Evolutionary conservation across 495 filamentous ascomycete genomes (phyloP), one percentile per base, ranked within the genome.

Genomic region (Parmelia sp.): DNA sequence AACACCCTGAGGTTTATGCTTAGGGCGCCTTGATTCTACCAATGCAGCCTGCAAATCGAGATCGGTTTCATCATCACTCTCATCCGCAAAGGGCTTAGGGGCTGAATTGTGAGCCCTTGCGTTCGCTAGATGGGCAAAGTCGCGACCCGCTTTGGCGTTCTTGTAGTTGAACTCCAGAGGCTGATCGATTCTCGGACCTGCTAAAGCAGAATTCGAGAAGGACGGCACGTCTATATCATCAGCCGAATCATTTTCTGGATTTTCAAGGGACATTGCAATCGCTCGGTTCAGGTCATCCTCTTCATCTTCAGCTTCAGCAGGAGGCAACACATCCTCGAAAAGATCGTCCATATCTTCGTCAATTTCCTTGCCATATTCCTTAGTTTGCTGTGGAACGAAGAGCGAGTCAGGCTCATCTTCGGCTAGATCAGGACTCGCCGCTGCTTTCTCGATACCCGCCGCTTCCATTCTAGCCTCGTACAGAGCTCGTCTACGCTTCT

Each of bases 221-320:
- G 35, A 49, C 17, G 47, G 51, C 19, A 59, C 5, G 14, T 42
- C 44, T 31, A 42, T 8, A 17, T 64, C 53, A 47, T 63, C 63
- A 58, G 57, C 65, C 11, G 69, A 37, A 29, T 72, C 70, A 39
- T 73, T 67, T 33, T 71, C 62, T 21, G 68, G 65, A 15, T 61
- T 45, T 57, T 81, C 74, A 17, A 96, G 75, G 17, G 93, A 97
- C 75, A 97, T 80, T 0, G 86, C 87, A 74, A 97, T 95, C 14
- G 93, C 93, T 68, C 81, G 81, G 59, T 84, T 84, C 0, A 97
- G 81, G 62, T 93, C 89, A 64, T 91, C 84, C 37, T 94, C 89
- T 57, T 91, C 89, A 56, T 84, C 79, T 12, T 68, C 74, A 1
- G 55, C 42, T 3, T 23, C 57, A 19, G n/a, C n/a, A n/a, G n/a